phyloP scores from a whole-genome alignment of 139 green algal species.

The Tetradesmus obliquus region DNA sequence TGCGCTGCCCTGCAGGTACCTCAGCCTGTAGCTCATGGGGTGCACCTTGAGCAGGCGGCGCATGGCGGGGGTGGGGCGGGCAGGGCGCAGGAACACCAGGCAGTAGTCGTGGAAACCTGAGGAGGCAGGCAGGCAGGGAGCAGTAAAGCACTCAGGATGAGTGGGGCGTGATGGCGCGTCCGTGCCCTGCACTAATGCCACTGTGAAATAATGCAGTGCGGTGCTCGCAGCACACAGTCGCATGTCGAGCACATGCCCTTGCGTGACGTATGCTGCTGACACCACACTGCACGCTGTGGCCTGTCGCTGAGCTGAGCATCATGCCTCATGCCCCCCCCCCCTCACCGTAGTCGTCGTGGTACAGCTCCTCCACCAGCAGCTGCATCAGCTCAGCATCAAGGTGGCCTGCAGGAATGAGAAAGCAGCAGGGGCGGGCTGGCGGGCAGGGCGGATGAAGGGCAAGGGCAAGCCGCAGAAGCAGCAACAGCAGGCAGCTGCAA shows the following conservation, averaged over 20 bases:
- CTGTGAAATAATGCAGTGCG: too few species aligned
- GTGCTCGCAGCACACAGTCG: too few species aligned
- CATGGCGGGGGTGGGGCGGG: neutral
- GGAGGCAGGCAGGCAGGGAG: too few species aligned
- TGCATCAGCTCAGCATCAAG: neutral
- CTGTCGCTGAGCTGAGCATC: neutral
- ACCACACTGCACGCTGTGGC: too few species aligned
- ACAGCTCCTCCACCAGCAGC: constrained; percentile 27
- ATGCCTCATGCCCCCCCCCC: neutral
- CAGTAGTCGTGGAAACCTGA: constrained; percentile 35
- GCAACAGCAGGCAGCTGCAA: neutral
- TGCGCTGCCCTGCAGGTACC: constrained; percentile 36
- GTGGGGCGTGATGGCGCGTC: too few species aligned
- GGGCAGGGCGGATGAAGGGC: too few species aligned
- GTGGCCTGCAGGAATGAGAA: constrained; percentile 6
- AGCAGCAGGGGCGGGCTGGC: too few species aligned
- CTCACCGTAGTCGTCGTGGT: neutral
- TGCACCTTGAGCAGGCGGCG: constrained; percentile 29
- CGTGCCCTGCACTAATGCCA: too few species aligned
- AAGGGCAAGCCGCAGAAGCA: neutral
- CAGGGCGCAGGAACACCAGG: constrained; percentile 19
- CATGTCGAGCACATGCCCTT: neutral
- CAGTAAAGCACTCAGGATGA: neutral
- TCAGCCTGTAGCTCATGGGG: constrained; percentile 16
- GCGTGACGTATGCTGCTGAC: too few species aligned